Conservation (phyloP, 1,284 basidiomycete genomes). For the Inonotus hispidus region DNA sequence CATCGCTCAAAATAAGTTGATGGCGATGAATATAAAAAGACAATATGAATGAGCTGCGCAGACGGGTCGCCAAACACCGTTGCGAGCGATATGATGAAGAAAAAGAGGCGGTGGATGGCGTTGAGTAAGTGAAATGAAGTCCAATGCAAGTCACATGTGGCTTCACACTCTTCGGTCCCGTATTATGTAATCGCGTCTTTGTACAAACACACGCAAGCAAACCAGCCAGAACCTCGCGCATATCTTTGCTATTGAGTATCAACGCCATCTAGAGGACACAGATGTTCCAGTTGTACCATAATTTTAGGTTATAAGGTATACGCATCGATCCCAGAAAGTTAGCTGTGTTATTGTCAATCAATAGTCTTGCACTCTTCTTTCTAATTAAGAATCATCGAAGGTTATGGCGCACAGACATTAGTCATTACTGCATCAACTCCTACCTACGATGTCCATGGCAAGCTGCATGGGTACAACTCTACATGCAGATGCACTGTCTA, state of each 20-base stretch:
- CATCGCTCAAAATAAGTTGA: not conserved
- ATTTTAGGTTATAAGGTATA: no score
- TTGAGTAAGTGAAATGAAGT: not conserved
- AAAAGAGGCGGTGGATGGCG: not conserved
- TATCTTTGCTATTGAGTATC: not conserved
- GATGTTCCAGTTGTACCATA: no score
- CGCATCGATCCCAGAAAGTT: no score
- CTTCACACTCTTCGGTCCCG: not conserved
- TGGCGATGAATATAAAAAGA: not conserved
- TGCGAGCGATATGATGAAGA: not conserved
- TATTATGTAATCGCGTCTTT: not conserved
- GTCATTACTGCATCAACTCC: no score
- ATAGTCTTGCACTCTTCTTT: no score
- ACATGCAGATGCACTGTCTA: not conserved
- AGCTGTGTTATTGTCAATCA: no score
- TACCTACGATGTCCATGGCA: no score
- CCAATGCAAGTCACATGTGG: not conserved
- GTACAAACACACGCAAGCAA: not conserved
- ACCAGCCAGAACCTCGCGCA: not conserved
- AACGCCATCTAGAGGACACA: no score
- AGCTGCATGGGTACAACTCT: not conserved
- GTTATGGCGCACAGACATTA: no score
- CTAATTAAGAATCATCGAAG: no score
- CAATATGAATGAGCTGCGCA: conserved; percentile 14
- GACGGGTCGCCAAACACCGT: not conserved